A percentile compares a stretch with the other conserved stretches of the same genome.
These are phyloP conservation scores for Panicum miliaceum DNA, from an alignment of 176 grass and related monocot species.

Conservation along the genomic window DNA sequence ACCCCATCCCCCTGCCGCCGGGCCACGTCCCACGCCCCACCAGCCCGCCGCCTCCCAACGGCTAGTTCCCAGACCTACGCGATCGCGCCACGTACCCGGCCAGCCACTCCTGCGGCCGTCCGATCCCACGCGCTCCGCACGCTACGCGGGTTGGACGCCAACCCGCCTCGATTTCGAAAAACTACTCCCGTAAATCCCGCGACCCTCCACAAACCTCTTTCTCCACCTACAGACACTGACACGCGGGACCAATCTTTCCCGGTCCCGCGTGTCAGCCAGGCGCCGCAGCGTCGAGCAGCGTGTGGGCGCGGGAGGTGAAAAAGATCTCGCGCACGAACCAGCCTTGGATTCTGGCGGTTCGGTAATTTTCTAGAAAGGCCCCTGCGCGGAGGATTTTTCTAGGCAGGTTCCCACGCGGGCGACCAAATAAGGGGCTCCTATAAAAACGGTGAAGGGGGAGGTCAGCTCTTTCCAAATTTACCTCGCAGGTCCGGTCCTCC, in stretches of 20 bases:
- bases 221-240: fast-evolving
- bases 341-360: conserved; percentile 48
- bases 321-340: background rate
- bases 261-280: background rate
- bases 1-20: background rate
- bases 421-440: background rate
- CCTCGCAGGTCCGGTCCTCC: conserved; percentile 3
- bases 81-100: conserved; percentile 47
- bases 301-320: background rate
- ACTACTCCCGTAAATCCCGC: background rate
- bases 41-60: conserved; percentile 31
- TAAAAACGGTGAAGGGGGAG: conserved; percentile 27
- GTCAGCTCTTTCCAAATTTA: conserved; percentile 41
- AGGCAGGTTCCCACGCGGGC: background rate
- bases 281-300: fast-evolving
- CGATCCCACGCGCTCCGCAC: conserved; percentile 32
- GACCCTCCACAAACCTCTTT: fast-evolving
- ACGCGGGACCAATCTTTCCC: fast-evolving
- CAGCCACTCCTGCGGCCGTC: conserved; percentile 31
- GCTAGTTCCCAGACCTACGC: background rate
- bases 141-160: conserved; percentile 36
- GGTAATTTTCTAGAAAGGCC: conserved; percentile 39
- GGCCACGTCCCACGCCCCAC: background rate
- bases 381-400: background rate
- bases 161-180: conserved; percentile 34